Evolutionary conservation across 768 basidiomycete species (phyloP), one percentile per base, ranked within the genome.

Genomic region (Suillus hirtellus): DNA sequence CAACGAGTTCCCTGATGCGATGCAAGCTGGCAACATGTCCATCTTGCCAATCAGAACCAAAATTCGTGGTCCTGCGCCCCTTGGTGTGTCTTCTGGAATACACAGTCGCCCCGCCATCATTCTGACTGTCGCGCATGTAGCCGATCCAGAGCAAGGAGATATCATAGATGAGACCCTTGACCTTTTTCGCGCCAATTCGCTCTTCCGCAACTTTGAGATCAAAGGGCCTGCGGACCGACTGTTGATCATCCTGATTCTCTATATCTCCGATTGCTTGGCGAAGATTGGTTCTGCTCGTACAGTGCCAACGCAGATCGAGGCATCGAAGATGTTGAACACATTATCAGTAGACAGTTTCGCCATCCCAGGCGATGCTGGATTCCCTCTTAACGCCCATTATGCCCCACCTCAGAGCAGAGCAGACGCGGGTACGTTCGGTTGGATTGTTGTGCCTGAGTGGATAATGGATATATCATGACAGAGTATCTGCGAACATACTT

Each of bases 131-230:
- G 38, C 42, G 38, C 64, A 61, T 63, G 35, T 73, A 96, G 96
- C 90, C 62, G 93, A 96, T 74, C 82, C 87, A 1, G 84, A 86
- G 10, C 79, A 87, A 64, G 84, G 86, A 34, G 97, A 99, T 76
- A 95, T 99, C 69, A 85, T 99, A 67, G 96, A 98, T 77, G 97
- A 99, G 78, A 89, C 95, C 1, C 82, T 99, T 53, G 93, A 96
- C 78, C 87, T 99, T 64, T 99, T 99, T 80, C 92, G 97, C 61
- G 96, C 96, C 72, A 99, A 99, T 79, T 97, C 96, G 43, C 89
- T 99, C 65, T 99, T 99, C 80, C 90, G 97, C 72, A 99, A 99
- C 80, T 99, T 99, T 71, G 97, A 99, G 82, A 99, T 99, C 86
- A 96, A 98, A 75, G 96, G 95, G 19, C 93, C 94, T 61, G 95